These are phyloP conservation scores for Fomitopsis serialis DNA, from an alignment of 768 basidiomycete species.

Conservation along the genomic window DNA sequence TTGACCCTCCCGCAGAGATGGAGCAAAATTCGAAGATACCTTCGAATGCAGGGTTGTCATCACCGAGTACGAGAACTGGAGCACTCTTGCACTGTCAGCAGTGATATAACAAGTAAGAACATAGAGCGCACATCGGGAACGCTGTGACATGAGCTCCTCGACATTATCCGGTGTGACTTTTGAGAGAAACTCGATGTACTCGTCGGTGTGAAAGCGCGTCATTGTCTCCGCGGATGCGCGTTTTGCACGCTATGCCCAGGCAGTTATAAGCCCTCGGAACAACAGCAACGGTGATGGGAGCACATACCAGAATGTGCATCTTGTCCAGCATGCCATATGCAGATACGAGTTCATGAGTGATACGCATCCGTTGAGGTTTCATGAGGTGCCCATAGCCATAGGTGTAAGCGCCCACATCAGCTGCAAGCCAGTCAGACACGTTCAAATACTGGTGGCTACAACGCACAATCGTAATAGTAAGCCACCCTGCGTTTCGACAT, in stretches of 20 bases:
- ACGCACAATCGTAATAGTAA: slow-evolving; percentile 74
- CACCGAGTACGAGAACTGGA: slow-evolving; percentile 48
- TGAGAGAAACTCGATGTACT: slow-evolving; percentile 90
- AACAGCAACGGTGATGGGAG: background rate
- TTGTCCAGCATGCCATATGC: slow-evolving; percentile 92
- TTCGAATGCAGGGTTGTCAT: slow-evolving; percentile 96
- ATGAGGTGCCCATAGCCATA: slow-evolving; percentile 90
- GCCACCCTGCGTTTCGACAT: slow-evolving; percentile 75
- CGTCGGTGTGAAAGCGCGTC: slow-evolving; percentile 97
- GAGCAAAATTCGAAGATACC: slow-evolving; percentile 97
- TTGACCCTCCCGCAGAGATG: slow-evolving; percentile 93
- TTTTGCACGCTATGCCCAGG: slow-evolving; percentile 23
- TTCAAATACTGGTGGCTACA: slow-evolving; percentile 1
- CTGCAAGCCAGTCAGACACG: slow-evolving; percentile 28
- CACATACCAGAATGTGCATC: slow-evolving; percentile 85
- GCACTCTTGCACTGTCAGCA: background rate
- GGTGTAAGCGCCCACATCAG: slow-evolving; percentile 68
- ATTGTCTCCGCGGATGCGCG: slow-evolving; percentile 41
- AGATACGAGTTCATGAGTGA: slow-evolving; percentile 87
- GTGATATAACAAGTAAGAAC: background rate
- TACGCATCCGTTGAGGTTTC: slow-evolving; percentile 94
- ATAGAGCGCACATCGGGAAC: slow-evolving; percentile 62
- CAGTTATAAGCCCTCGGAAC: background rate
- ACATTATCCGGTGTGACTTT: slow-evolving; percentile 89
- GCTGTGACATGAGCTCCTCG: slow-evolving; percentile 78